Base-by-base conservation (phyloP, 768 basidiomycete species). In the Paxillus rubicundulus region DNA sequence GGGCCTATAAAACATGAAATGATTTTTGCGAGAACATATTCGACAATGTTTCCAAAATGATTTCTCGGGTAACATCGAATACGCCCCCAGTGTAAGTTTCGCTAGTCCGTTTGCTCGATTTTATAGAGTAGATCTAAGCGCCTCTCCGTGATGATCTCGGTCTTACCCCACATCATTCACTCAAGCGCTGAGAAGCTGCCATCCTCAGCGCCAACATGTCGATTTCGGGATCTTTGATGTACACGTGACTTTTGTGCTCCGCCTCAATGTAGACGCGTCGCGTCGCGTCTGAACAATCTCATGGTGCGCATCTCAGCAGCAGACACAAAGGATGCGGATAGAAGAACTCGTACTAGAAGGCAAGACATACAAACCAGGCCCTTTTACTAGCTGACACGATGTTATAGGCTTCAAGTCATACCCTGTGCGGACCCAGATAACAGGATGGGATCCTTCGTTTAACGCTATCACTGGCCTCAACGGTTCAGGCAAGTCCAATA, bases 401-500 rank as follows among this genome's bases (percentile, higher is more conserved):
- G 3, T 30, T 41, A 9, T 58, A 92, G 94, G 96, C 43, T 99
- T 98, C 80, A 98, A 99, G 69, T 96, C 93, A 2, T 98, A 98
- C 68, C 95, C 96, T 9, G 93, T 95, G 27, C 82, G 96, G 45
- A 98, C 97, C 0, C 89, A 90, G 62, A 96, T 99, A 55, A 87
- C 87, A 0, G 96, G 95, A 55, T 99, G 97, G 93, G 96, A 98
- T 67, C 73, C 91, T 6, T 96, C 92, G 4, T 99, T 99, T 81
- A 98, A 98, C 68, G 97, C 97, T 5, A 98, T 99, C 72, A 97
- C 93, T 5, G 95, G 95, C 42, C 81, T 92, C 59, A 93, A 93
- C 75, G 93, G 92, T 2, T 96, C 93, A 0, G 96, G 96, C 61
- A 98, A 99, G 76, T 97, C 94, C 53, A 99, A 99, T 74, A 98